Base-by-base conservation (phyloP, 805 yeast genomes). In the Ogataea degrootiae region DNA sequence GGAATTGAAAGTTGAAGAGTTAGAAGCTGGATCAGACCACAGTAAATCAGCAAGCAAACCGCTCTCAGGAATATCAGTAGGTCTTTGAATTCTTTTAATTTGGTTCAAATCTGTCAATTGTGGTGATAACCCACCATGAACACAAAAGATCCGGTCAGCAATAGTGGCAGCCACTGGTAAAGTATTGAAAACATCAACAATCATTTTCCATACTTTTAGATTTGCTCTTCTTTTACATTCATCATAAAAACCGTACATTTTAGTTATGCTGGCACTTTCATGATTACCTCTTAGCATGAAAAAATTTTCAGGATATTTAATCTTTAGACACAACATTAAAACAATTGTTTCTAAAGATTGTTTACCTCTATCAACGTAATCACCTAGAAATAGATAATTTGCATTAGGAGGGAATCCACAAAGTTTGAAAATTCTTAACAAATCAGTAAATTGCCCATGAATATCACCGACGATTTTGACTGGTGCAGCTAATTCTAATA, bases 401-500 rank as follows among this genome's bases (percentile, higher is more conserved):
- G 82, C 65, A 53, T 71, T 66, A 12, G 84, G 84, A 2, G 84
- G 84, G 50, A 74, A 78, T 0, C 84, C 84, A 60, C 82, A 77
- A n/a, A 73, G 65, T 57, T 77, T 75, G 62, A 79, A 77, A 35
- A 79, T 77, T 45, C 84, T 62, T 37, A 77, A 60, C 52, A 79
- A 68, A 60, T 79, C 84, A 53, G 69, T 66, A 55, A 73, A 79
- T 55, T 79, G 84, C 3, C 84, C 95, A 66, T 87, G 94, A 46
- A 87, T 83, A 67, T 88, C 90, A 39, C 94, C 94, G 6, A 86
- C 92, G 49, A 87, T 79, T 62, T 87, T 87, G 4, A 86, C 92
- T 0, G 94, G 91, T 0, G 94, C 85, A 2, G 85, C 81, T 50
- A 84, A 66, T 54, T 81, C 79, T 50, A 84, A 68, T 44, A 84